Evolutionary conservation across 2,329 filamentous ascomycete species (phyloP), one percentile per base, ranked within the genome.

Genomic region (Venturia oleaginea): DNA sequence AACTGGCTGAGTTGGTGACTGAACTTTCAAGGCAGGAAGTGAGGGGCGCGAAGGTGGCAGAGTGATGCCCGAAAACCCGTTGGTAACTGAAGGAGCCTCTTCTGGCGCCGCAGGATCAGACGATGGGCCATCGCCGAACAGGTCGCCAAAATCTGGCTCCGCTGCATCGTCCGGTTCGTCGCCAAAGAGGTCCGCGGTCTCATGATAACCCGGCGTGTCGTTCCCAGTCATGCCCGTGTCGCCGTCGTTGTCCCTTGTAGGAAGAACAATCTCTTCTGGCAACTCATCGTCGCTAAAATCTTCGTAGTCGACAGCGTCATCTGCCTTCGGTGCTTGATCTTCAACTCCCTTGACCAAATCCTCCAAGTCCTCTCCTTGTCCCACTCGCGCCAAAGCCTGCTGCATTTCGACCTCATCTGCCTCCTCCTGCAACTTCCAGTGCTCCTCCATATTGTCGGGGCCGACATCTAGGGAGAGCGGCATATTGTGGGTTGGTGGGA

Each of bases 211-310:
- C 67, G 87, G 84, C 1, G 81, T 55, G 59, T 48, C 62, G 34
- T 6, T 24, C 51, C 15, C 62, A 55, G n/a, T 54, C 40, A 51
- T 54, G 17, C 34, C 55, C 55, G 64, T 30, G 30, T 64, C 62
- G 42, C 63, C 43, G 30, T 32, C 60, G 11, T 17, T 34, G 24
- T 61, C 51, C n/a, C 15, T 43, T n/a, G 51, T 11, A 27, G 51
- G 54, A 4, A 51, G 38, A 24, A 38, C 22, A 34, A 90, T 87
- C 67, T 94, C 91, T 7, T 94, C 91, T 13, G 91, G 89, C 8
- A 96, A 82, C 67, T 97, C 92, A 72, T 95, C 92, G 73, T 97
- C 93, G 68, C 89, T 89, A 67, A 97, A 92, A 72, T 96, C 91
- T 72, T 90, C 91, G 70, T 83, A 99, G 72, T 99, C 94, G 67